These are phyloP conservation scores for Alternaria alternata DNA, from an alignment of 2,329 filamentous ascomycete genomes.

Conservation along the genomic window DNA sequence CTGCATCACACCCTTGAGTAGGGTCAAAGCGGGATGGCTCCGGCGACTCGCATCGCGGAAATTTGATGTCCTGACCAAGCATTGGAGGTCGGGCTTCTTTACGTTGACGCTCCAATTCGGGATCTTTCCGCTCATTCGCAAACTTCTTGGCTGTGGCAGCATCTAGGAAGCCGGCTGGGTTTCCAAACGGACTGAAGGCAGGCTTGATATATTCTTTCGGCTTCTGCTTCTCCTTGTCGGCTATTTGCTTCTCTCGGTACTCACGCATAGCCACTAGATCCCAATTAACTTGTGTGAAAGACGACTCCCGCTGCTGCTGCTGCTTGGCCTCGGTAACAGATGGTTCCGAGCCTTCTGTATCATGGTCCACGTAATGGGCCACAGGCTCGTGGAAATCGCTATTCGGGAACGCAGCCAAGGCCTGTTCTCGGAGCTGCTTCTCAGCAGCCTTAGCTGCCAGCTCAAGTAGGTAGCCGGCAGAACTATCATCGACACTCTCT, in stretches of 20 bases:
- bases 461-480: constrained; percentile 78
- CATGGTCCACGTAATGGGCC: constrained; percentile 74
- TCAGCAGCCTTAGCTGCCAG: constrained; percentile 82
- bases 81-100: constrained; percentile 78
- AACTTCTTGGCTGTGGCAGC: constrained; percentile 37
- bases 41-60: constrained; percentile 83
- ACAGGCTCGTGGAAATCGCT: constrained; percentile 73
- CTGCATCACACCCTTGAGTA: constrained; percentile 67
- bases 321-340: constrained; percentile 20
- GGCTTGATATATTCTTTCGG: constrained; percentile 28
- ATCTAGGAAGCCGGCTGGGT: constrained; percentile 42
- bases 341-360: constrained; percentile 53
- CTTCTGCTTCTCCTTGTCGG: constrained; percentile 34
- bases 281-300: constrained; percentile 72
- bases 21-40: constrained; percentile 85
- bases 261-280: constrained; percentile 83
- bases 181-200: constrained; percentile 50
- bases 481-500: constrained; percentile 77
- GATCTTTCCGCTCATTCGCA: constrained; percentile 46
- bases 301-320: constrained; percentile 64
- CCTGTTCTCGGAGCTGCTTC: constrained; percentile 78
- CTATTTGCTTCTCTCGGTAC: constrained; percentile 70
- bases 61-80: constrained; percentile 81
- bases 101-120: constrained; percentile 62
- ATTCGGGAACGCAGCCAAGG: constrained; percentile 78